Percentiles rank a stretch among this genome's conserved stretches.
Conservation (phyloP, 192 early-diverging fungal genomes). For the Jimgerdemannia flammicorona region DNA sequence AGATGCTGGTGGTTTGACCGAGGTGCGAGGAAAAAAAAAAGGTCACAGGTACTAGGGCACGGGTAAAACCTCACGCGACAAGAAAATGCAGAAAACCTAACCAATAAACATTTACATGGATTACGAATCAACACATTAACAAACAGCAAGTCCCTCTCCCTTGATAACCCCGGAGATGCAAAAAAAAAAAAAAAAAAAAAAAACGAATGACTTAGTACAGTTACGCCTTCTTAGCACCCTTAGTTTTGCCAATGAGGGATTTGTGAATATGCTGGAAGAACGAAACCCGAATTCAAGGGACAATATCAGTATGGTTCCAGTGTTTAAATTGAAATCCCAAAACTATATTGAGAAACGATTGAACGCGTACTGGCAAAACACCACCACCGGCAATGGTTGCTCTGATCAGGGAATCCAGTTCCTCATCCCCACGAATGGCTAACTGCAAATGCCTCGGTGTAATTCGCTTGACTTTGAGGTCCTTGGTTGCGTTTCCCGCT, state of each 20-base stretch:
- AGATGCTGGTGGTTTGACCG: too few species aligned
- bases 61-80: too few species aligned
- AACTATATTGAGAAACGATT: neutral
- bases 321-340: neutral
- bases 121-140: too few species aligned
- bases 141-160: too few species aligned
- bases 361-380: slow-evolving; percentile 57
- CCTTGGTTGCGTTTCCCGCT: slow-evolving; percentile 89
- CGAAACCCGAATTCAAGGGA: neutral
- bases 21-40: too few species aligned
- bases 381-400: slow-evolving; percentile 90
- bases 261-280: slow-evolving; percentile 54
- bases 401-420: slow-evolving; percentile 83
- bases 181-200: too few species aligned
- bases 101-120: too few species aligned
- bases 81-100: too few species aligned
- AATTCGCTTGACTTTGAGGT: slow-evolving; percentile 88
- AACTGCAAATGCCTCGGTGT: slow-evolving; percentile 87
- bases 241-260: slow-evolving; percentile 49
- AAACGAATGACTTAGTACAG: too few species aligned
- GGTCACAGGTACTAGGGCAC: too few species aligned
- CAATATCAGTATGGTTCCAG: neutral
- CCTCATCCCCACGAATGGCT: slow-evolving; percentile 91
- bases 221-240: slow-evolving; percentile 10
- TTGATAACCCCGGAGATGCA: too few species aligned